A percentile compares a stretch with the other conserved stretches of the same genome.
These are phyloP conservation scores for Lactifluus volemus DNA, from an alignment of 768 basidiomycete genomes.

Conservation along the genomic window DNA sequence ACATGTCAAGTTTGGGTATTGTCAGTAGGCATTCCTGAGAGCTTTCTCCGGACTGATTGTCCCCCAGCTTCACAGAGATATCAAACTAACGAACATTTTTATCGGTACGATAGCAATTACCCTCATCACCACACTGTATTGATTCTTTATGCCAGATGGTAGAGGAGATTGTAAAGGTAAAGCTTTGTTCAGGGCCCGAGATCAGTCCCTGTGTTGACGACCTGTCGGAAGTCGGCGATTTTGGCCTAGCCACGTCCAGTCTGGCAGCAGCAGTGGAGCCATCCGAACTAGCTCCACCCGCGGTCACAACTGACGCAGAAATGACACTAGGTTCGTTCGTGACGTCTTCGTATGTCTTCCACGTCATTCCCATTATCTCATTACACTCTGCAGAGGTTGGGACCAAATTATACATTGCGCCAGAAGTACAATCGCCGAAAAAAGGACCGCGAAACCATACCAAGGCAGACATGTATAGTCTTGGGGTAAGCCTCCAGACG, in stretches of 20 bases:
- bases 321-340: slow-evolving; percentile 57
- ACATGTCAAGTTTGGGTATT: slow-evolving; percentile 85
- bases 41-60: slow-evolving; percentile 7
- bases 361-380: neutral
- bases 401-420: slow-evolving; percentile 87
- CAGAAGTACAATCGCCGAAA: slow-evolving; percentile 67
- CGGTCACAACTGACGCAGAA: slow-evolving; percentile 44
- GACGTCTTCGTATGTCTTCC: neutral
- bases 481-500: slow-evolving; percentile 54
- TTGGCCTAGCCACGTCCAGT: slow-evolving; percentile 82
- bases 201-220: neutral
- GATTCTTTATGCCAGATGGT: slow-evolving; percentile 41
- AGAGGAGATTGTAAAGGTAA: slow-evolving; percentile 77
- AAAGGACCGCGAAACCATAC: slow-evolving; percentile 61
- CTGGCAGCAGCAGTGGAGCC: slow-evolving; percentile 72
- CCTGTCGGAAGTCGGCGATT: slow-evolving; percentile 66
- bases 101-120: slow-evolving; percentile 51
- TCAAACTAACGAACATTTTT: slow-evolving; percentile 92
- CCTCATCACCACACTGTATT: neutral
- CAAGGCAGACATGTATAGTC: slow-evolving; percentile 92
- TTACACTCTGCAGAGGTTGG: slow-evolving; percentile 56
- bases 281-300: slow-evolving; percentile 47
- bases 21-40: slow-evolving; percentile 32
- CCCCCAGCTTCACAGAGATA: slow-evolving; percentile 65
- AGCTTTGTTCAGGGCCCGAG: neutral